Evolutionary conservation across 2,329 filamentous ascomycete species (phyloP), one percentile per base, ranked within the genome.

Genomic region (Apiospora saccharicola): DNA sequence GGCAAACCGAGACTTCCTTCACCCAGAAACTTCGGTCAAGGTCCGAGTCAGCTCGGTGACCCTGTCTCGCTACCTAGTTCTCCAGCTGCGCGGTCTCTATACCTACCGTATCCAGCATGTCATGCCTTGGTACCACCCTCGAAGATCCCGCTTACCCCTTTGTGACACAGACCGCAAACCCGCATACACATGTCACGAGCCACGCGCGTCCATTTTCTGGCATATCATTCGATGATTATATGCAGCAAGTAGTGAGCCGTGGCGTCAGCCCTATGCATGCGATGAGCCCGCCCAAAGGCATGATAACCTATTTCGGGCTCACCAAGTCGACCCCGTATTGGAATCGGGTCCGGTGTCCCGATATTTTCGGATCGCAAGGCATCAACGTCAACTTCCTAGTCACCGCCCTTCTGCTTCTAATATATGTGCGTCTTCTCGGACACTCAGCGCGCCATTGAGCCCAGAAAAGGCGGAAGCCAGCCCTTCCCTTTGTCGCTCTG

Each of bases 191-290:
- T 64, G 19, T 41, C 57, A 64, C 34, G 57, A 64, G 57, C 57
- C 19, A 64, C 30, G 34, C 34, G 57, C 30, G 57, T 41, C 19
- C 57, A n/a, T 19, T n/a, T 64, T 64, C 57, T 64, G 57, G 34
- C 34, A 64, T 41, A 10, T 41, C 30, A 37, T 64, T 37, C 57
- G 30, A 37, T 24, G 34, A 41, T 30, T 41, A 41, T 64, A 41
- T 64, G 57, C 57, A 64, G 57, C 57, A 41, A 13, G 8, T 12
- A 26, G 49, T 51, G 49, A 51, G 49, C 49, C 57, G 34, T n/a
- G 57, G 57, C 57, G 57, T 64, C 57, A 64, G 57, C 57, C 57
- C 57, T 64, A 64, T 64, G 57, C 57, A 64, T 24, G 49, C n/a
- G 10, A 51, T 26, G 49, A n/a, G 3, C 49, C 49, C 37, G 37